Conservation (phyloP, 202 grass and related monocot species). For the Cymbopogon flexuosus region DNA sequence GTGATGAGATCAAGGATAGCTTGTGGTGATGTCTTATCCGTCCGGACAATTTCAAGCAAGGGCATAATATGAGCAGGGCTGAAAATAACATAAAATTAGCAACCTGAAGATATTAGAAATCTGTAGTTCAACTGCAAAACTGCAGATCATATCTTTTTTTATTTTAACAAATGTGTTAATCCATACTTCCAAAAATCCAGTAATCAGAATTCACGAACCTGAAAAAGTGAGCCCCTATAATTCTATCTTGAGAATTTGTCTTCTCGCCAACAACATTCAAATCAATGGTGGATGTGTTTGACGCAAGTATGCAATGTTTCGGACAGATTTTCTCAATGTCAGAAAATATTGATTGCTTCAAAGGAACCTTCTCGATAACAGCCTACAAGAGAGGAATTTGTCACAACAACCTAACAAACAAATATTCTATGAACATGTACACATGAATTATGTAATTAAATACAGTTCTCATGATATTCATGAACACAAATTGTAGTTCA, state of each 20-base stretch:
- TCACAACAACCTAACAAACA: slow-evolving; percentile 22
- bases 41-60: slow-evolving; percentile 95
- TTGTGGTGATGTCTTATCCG: slow-evolving; percentile 90
- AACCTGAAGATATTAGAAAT: background rate
- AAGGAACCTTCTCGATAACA: slow-evolving; percentile 89
- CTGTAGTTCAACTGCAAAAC: background rate
- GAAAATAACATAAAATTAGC: slow-evolving; percentile 46
- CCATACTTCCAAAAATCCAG: background rate
- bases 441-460: slow-evolving; percentile 14
- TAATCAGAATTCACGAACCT: slow-evolving; percentile 46
- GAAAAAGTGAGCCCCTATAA: slow-evolving; percentile 98
- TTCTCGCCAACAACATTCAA: slow-evolving; percentile 81
- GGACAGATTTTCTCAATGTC: slow-evolving; percentile 82
- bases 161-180: background rate
- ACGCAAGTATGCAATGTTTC: slow-evolving; percentile 84
- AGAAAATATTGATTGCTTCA: slow-evolving; percentile 98
- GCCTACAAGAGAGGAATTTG: slow-evolving; percentile 52
- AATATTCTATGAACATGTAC: background rate
- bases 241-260: slow-evolving; percentile 78
- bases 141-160: background rate
- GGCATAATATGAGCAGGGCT: slow-evolving; percentile 99
- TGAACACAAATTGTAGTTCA: background rate
- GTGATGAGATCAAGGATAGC: slow-evolving; percentile 84
- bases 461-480: background rate
- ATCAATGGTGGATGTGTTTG: slow-evolving; percentile 97